Conservation (phyloP, 2,329 filamentous ascomycete species). For the Fusarium graminum region DNA sequence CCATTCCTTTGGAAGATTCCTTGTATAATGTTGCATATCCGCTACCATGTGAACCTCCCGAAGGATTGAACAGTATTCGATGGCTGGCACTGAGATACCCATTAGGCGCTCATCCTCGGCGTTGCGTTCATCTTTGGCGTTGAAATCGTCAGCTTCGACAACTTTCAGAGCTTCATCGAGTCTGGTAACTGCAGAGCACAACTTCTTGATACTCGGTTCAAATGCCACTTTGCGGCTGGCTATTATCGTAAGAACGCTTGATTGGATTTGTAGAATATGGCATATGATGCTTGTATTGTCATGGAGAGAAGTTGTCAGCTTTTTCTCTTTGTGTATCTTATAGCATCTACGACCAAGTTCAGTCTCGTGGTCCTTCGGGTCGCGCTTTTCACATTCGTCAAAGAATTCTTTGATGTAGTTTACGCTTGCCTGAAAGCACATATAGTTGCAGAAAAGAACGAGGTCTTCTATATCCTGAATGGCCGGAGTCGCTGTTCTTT, state of each 20-base stretch:
- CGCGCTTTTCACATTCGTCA: constrained; percentile 1
- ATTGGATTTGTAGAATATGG: constrained; percentile 13
- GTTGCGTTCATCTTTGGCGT: neutral
- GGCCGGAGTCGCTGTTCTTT: neutral
- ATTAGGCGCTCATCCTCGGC: neutral
- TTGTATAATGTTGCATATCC: neutral
- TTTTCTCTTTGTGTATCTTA: neutral
- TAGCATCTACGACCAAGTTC: neutral
- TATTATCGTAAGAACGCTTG: neutral
- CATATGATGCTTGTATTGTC: constrained; percentile 13
- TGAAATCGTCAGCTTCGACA: neutral
- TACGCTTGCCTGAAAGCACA: neutral
- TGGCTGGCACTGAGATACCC: neutral
- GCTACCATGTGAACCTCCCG: neutral
- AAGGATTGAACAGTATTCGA: neutral
- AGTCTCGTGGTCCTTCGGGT: neutral
- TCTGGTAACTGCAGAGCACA: neutral
- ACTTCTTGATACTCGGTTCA: neutral
- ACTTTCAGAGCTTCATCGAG: neutral
- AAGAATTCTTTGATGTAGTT: constrained; percentile 15
- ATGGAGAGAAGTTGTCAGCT: constrained; percentile 7
- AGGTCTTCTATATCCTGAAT: no score
- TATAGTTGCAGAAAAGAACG: neutral
- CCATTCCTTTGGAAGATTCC: neutral
- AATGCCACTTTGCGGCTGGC: neutral